Conservation (phyloP, 495 filamentous ascomycete genomes). For the Halenospora varia region DNA sequence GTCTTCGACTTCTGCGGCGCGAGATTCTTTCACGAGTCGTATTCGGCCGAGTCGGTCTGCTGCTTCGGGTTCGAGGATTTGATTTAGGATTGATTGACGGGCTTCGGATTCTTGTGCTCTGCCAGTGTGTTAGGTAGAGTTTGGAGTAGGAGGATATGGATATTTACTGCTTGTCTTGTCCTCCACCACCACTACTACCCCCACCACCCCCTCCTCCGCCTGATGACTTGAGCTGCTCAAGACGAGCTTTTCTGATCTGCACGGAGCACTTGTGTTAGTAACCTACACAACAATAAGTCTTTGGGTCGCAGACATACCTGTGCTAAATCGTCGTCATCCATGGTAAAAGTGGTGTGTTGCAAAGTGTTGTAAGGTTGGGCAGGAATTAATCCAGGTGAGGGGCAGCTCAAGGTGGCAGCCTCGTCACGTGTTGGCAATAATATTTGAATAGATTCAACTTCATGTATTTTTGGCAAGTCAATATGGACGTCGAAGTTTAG, state of each 20-base stretch:
- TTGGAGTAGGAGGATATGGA: no score
- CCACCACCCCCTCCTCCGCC: constrained; percentile 37
- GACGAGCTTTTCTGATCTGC: constrained; percentile 83
- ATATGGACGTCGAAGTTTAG: no score
- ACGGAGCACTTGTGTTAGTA: neutral
- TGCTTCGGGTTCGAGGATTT: constrained; percentile 92
- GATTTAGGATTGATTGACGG: constrained; percentile 73
- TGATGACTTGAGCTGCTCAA: constrained; percentile 85
- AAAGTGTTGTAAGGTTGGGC: neutral
- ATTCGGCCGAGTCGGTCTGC: constrained; percentile 92
- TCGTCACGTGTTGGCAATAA: constrained; percentile 2
- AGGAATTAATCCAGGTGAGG: neutral
- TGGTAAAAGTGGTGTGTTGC: constrained; percentile 25
- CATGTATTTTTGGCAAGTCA: no score
- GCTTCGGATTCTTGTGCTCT: constrained; percentile 46
- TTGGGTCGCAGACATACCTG: constrained; percentile 46
- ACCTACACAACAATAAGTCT: neutral
- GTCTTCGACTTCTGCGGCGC: constrained; percentile 88
- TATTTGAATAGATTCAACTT: neutral
- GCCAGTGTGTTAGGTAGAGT: neutral
- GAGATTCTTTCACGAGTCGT: constrained; percentile 89
- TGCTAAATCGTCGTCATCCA: constrained; percentile 87
- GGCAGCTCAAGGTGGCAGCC: neutral
- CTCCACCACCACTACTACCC: constrained; percentile 37
- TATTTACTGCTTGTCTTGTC: constrained; percentile 48